phyloP scores from a whole-genome alignment of 805 yeast genomes.

The Blastobotrys robertii region DNA sequence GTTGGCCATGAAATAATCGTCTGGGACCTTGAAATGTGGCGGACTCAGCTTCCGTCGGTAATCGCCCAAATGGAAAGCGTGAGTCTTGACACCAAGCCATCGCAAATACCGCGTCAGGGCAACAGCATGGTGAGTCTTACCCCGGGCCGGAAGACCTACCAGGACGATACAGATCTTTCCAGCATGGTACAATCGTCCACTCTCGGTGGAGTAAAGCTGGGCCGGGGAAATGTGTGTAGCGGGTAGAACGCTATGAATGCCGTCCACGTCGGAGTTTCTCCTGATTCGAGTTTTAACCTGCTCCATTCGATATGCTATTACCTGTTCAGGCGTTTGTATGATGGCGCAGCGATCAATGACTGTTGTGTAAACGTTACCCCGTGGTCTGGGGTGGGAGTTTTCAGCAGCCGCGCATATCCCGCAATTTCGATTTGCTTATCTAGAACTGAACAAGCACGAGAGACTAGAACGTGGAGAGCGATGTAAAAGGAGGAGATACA shows the following conservation, averaged over 20 bases:
- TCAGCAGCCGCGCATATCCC: no score
- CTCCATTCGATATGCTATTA: background rate
- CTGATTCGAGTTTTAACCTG: conserved; percentile 1
- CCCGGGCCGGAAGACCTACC: conserved; percentile 92
- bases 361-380: no score
- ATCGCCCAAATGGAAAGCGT: conserved; percentile 85
- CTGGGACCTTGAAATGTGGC: conserved; percentile 43
- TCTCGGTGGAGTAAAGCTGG: conserved; percentile 84
- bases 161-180: conserved; percentile 84
- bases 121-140: conserved; percentile 88
- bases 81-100: conserved; percentile 94
- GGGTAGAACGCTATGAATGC: conserved; percentile 14
- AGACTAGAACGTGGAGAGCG: no score
- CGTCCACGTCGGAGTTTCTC: conserved; percentile 17
- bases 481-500: no score
- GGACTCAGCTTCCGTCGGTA: conserved; percentile 47
- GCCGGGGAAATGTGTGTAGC: conserved; percentile 76
- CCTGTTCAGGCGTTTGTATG: background rate
- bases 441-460: no score
- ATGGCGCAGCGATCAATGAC: background rate
- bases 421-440: no score
- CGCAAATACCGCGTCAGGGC: conserved; percentile 84
- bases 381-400: no score
- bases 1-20: conserved; percentile 58
- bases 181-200: conserved; percentile 90